phyloP scores from a whole-genome alignment of 805 yeast species.

The Teunomyces cretensis region DNA sequence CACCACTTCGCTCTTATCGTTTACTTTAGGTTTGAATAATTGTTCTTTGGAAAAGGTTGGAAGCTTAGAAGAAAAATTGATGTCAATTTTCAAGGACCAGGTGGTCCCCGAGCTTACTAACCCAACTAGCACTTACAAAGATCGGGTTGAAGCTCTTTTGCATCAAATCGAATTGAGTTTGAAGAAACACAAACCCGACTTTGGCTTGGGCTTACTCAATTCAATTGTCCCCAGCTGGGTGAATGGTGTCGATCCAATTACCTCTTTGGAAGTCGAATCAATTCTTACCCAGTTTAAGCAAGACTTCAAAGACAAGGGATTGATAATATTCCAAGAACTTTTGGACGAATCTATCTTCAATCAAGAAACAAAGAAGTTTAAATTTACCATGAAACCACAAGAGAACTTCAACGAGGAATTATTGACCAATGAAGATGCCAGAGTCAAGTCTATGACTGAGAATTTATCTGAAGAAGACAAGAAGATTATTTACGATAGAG shows the following conservation, averaged over 20 bases:
- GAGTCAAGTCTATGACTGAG: conserved; percentile 40
- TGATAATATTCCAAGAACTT: conserved; percentile 55
- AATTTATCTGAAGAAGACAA: conserved; percentile 55
- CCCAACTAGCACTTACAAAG: conserved; percentile 23
- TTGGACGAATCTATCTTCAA: conserved; percentile 52
- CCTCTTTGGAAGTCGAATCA: conserved; percentile 62
- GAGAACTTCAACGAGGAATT: conserved; percentile 64
- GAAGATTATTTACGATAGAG: conserved; percentile 57
- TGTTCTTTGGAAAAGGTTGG: conserved; percentile 47
- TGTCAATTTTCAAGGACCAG: conserved; percentile 44
- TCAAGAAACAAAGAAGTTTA: conserved; percentile 53
- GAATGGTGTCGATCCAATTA: conserved; percentile 75
- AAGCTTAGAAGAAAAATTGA: conserved; percentile 49
- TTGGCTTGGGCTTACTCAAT: conserved; percentile 77
- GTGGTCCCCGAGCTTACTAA: conserved; percentile 32
- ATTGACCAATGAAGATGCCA: conserved; percentile 50
- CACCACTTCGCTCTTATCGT: conserved; percentile 70
- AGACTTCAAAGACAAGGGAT: conserved; percentile 54
- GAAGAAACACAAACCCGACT: conserved; percentile 85
- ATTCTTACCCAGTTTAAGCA: conserved; percentile 57
- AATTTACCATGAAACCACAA: conserved; percentile 75
- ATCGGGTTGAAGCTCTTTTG: conserved; percentile 75
- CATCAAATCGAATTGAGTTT: conserved; percentile 84
- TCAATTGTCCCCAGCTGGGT: conserved; percentile 84
- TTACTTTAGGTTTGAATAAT: conserved; percentile 86